Base-by-base conservation (phyloP, 1,284 basidiomycete species). In the Farysia itapuensis region DNA sequence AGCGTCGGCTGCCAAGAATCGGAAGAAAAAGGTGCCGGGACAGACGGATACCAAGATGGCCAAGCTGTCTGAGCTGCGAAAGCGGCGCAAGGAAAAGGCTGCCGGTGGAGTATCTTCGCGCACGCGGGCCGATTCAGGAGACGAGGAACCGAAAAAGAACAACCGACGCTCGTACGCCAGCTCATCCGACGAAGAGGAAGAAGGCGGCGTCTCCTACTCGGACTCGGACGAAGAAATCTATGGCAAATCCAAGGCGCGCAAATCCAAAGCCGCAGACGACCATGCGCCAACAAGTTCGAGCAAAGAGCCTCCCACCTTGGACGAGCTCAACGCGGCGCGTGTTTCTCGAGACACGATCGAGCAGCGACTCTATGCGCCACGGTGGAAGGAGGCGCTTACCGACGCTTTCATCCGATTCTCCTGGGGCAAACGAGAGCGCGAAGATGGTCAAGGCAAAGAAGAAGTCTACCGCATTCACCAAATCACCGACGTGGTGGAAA, bases 401-500 rank as follows among this genome's bases (percentile, higher is more conserved):
- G 84, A 91, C 85, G 63, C 49, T 79, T 77, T 38, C n/a, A 30
- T 43, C 45, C 33, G 56, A 38, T 51, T 50, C 51, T 41, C 41
- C 20, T 75, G 75, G 45, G 70, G 73, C 37, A 69, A 61, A 64
- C 47, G 61, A 36, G 33, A 74, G 60, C 44, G 56, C 57, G 85
- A 85, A 0, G 63, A 79, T 3, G 81, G 83, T 30, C 81, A 83
- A 39, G 77, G 79, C 5, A 81, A 81, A 5, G 72, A 81, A 47
- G 81, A 82, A n/a, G 82, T 88, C 25, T 95, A 95, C 77, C 84
- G 90, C 35, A 81, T 91, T 42, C 90, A 90, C 73, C 84, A 89
- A 75, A 81, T 95, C 29, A 31, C 50, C 84, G 84, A 81, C 57
- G 78, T 87, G 23, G 77, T 79, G 25, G 77, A 80, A 43, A 81